Conservation (phyloP, 345 rosid genomes). For the Adansonia digitata region DNA sequence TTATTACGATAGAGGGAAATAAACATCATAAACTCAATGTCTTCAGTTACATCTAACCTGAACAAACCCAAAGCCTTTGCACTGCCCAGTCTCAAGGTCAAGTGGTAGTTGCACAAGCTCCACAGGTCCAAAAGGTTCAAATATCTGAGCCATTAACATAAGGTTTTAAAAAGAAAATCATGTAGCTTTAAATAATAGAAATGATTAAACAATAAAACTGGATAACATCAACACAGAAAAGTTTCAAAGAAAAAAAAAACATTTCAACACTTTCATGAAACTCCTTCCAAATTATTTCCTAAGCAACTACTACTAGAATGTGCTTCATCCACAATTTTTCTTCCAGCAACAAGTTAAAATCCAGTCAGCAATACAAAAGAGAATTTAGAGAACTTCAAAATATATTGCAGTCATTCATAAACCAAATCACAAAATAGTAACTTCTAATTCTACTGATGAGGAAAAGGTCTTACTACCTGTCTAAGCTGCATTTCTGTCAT, state of each 20-base stretch:
- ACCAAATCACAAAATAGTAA: background rate
- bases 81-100: constrained; percentile 80
- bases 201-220: background rate
- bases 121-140: constrained; percentile 86
- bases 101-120: constrained; percentile 91
- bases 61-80: constrained; percentile 94
- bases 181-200: background rate
- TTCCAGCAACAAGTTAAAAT: background rate
- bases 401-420: constrained; percentile 10
- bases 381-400: no score
- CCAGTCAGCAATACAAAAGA: background rate
- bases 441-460: background rate
- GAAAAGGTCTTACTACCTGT: constrained; percentile 43
- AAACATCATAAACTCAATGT: constrained; percentile 5
- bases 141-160: constrained; percentile 42
- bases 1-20: background rate
- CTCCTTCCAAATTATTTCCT: background rate
- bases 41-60: constrained; percentile 47
- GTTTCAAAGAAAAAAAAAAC: background rate
- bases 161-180: background rate
- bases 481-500: constrained; percentile 87
- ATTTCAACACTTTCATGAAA: background rate
- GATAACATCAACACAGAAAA: background rate
- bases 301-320: background rate
- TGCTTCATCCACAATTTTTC: background rate